Conservation (phyloP, 768 basidiomycete genomes). For the Phylloporus sp. region DNA sequence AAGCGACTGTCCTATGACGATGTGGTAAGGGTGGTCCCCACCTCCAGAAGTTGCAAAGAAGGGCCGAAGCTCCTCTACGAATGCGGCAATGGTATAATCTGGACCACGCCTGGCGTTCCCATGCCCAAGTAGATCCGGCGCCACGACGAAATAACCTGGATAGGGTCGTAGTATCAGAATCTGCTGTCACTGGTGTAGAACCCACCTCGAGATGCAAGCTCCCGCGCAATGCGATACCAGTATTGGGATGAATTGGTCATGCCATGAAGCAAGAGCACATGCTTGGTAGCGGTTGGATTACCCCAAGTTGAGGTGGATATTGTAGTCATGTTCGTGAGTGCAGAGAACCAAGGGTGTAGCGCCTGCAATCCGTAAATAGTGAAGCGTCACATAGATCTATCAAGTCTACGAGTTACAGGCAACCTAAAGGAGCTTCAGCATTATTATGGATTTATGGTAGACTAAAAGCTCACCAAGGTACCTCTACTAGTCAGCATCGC, state of each 20-base stretch:
- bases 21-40: background rate
- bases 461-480: too few relatives aligned
- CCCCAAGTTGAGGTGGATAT: constrained; percentile 17
- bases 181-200: background rate
- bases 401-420: too few relatives aligned
- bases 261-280: constrained; percentile 19
- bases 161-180: background rate
- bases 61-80: constrained; percentile 12
- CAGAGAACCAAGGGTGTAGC: too few relatives aligned
- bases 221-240: constrained; percentile 15
- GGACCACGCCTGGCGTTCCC: constrained; percentile 4
- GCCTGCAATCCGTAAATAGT: too few relatives aligned
- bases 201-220: constrained; percentile 16
- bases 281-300: constrained; percentile 12
- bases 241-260: constrained; percentile 9
- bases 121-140: constrained; percentile 25
- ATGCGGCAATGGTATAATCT: constrained; percentile 10
- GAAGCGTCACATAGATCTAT: too few relatives aligned
- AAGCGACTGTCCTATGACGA: constrained; percentile 21
- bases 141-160: constrained; percentile 23
- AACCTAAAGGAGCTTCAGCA: too few relatives aligned
- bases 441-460: too few relatives aligned
- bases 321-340: constrained; percentile 1
- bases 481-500: too few relatives aligned
- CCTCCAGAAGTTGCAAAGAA: background rate